phyloP scores from a whole-genome alignment of 352 stramenopile species.

The Pythium inflatum region DNA sequence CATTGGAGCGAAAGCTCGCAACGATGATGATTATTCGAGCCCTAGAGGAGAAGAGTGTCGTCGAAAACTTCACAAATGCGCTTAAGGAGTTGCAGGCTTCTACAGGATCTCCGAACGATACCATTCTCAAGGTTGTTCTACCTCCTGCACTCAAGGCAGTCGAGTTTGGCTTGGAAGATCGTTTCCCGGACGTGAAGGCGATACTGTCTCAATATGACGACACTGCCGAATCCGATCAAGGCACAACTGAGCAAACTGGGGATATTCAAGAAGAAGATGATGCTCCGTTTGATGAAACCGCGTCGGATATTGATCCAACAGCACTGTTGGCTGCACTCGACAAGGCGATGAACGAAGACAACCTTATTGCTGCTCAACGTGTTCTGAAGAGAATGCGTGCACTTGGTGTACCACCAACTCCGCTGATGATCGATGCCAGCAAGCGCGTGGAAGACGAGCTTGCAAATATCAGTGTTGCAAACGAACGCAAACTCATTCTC shows the following conservation, averaged over 20 bases:
- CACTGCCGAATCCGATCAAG: not conserved
- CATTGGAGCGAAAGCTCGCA: constrained; percentile 71
- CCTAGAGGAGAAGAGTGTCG: constrained; percentile 71
- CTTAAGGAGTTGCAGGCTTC: constrained; percentile 11
- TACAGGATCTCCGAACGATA: constrained; percentile 15
- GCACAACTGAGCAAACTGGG: not conserved
- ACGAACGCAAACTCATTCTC: constrained; percentile 74
- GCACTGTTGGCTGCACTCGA: constrained; percentile 56
- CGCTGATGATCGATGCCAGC: constrained; percentile 41
- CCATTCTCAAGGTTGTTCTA: constrained; percentile 39
- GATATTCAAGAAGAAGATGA: not conserved
- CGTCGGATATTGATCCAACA: constrained; percentile 35
- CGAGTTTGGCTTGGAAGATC: constrained; percentile 59
- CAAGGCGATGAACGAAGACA: constrained; percentile 70
- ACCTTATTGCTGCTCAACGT: constrained; percentile 63
- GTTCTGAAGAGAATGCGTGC: constrained; percentile 49
- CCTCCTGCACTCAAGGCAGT: constrained; percentile 53
- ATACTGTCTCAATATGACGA: constrained; percentile 8
- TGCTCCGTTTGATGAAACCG: not conserved
- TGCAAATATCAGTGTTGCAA: constrained; percentile 23
- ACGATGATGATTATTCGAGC: constrained; percentile 85
- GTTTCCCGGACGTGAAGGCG: constrained; percentile 43
- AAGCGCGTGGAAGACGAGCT: constrained; percentile 25
- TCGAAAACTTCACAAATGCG: constrained; percentile 53
- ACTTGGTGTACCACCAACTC: constrained; percentile 43